phyloP scores from a whole-genome alignment of 2,329 filamentous ascomycete species.

The Phyllosticta capitalensis region DNA sequence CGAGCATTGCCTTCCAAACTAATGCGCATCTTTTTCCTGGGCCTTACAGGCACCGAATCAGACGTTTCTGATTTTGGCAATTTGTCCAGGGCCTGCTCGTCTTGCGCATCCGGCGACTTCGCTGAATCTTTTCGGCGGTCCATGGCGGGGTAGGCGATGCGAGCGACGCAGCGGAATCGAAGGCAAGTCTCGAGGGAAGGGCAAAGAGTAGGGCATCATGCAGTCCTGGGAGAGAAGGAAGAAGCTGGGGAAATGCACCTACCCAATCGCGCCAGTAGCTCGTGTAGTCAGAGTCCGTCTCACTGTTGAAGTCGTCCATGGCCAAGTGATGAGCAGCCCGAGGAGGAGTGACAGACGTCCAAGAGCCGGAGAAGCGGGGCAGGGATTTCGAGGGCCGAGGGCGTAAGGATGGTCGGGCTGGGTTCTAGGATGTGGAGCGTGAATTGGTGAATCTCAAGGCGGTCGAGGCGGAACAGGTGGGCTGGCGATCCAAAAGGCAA shows the following conservation, averaged over 20 bases:
- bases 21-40: background rate
- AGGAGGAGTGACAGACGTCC: background rate
- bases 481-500: background rate
- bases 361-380: background rate
- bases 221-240: background rate
- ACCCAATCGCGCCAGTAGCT: slow-evolving; percentile 99
- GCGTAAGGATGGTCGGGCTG: background rate
- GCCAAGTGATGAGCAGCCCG: background rate
- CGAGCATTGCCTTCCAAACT: no score
- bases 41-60: background rate
- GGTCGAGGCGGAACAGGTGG: background rate
- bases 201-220: background rate
- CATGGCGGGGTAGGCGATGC: background rate
- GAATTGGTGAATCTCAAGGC: background rate
- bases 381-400: background rate
- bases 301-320: slow-evolving; percentile 97
- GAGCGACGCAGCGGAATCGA: background rate
- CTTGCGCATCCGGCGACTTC: background rate
- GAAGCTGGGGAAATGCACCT: slow-evolving; percentile 35
- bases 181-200: background rate
- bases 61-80: no score
- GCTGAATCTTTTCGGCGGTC: background rate
- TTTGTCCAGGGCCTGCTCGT: background rate
- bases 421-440: background rate
- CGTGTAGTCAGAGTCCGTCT: slow-evolving; percentile 97